Evolutionary conservation across 805 yeast genomes (phyloP).

Genomic region (Metschnikowia lachancei): DNA sequence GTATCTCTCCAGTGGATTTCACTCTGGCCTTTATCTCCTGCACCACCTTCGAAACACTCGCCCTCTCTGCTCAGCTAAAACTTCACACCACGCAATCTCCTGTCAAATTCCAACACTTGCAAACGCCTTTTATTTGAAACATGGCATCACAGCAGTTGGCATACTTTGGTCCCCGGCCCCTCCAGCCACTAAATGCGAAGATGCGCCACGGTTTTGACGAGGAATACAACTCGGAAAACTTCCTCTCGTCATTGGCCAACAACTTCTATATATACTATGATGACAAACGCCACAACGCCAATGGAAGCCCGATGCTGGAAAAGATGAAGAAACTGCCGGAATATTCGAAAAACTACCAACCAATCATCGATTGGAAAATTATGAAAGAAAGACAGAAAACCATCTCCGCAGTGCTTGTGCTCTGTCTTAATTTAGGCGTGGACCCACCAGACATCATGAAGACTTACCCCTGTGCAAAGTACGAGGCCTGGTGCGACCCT

Average conservation of each 20-base stretch:
- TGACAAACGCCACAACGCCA: constrained; percentile 87
- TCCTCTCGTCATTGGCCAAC: constrained; percentile 55
- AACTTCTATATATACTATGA: constrained; percentile 82
- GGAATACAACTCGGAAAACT: constrained; percentile 56
- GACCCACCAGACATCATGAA: constrained; percentile 96
- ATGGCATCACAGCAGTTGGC: constrained; percentile 20
- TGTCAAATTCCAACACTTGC: background rate
- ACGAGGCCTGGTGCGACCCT: constrained; percentile 95
- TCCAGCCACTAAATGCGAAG: constrained; percentile 50
- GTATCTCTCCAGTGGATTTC: too few species aligned
- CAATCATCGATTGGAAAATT: constrained; percentile 85
- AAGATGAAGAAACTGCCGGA: constrained; percentile 47
- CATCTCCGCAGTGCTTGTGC: constrained; percentile 84
- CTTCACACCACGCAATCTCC: background rate
- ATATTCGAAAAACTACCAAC: constrained; percentile 53
- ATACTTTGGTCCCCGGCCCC: constrained; percentile 36
- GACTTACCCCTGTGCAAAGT: constrained; percentile 87
- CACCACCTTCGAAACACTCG: constrained; percentile 5
- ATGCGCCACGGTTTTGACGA: constrained; percentile 67
- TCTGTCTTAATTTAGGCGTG: constrained; percentile 89
- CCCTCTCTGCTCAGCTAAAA: background rate
- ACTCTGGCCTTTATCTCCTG: constrained; percentile 9
- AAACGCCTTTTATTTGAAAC: background rate
- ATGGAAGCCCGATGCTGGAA: constrained; percentile 71
- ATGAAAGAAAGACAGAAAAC: constrained; percentile 90